Evolutionary conservation across 1,139 yeast genomes (phyloP).

Genomic region (Hansenula lynferdii): DNA sequence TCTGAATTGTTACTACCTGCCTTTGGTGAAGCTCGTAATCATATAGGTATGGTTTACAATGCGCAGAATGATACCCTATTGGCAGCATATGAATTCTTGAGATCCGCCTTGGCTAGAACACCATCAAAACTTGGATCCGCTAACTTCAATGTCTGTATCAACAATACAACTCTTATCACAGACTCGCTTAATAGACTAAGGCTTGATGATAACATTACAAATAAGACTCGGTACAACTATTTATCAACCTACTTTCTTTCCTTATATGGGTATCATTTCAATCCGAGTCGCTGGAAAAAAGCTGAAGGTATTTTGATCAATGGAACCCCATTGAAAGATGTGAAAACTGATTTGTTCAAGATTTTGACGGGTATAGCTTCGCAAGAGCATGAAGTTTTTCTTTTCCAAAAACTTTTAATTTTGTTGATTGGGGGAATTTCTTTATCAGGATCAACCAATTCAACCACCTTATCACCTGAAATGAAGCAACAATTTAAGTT

Average conservation of each 20-base stretch:
- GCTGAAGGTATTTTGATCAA: slow-evolving; percentile 24
- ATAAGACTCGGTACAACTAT: slow-evolving; percentile 5
- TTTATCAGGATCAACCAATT: slow-evolving; percentile 20
- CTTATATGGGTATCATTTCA: slow-evolving; percentile 15
- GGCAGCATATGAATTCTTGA: slow-evolving; percentile 47
- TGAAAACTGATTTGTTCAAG: slow-evolving; percentile 34
- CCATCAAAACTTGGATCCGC: slow-evolving; percentile 25
- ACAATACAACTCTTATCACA: slow-evolving; percentile 5
- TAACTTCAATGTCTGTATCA: slow-evolving; percentile 13
- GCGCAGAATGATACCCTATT: slow-evolving; percentile 33
- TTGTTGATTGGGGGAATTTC: slow-evolving; percentile 27
- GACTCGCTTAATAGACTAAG: slow-evolving; percentile 15
- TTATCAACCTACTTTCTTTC: slow-evolving; percentile 12
- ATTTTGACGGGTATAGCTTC: slow-evolving; percentile 11
- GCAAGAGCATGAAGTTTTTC: slow-evolving; percentile 8
- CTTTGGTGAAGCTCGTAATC: slow-evolving; percentile 62
- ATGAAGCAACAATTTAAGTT: slow-evolving; percentile 26
- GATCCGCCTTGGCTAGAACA: slow-evolving; percentile 54
- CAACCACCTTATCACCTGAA: slow-evolving; percentile 8
- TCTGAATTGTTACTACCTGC: slow-evolving; percentile 59
- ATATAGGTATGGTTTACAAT: slow-evolving; percentile 54
- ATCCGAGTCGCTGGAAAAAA: slow-evolving; percentile 26
- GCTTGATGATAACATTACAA: slow-evolving; percentile 7
- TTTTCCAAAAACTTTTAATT: slow-evolving; percentile 16
- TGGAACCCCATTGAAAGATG: slow-evolving; percentile 23